Base-by-base conservation (phyloP, 1,284 basidiomycete species). In the Irpex lacteus region DNA sequence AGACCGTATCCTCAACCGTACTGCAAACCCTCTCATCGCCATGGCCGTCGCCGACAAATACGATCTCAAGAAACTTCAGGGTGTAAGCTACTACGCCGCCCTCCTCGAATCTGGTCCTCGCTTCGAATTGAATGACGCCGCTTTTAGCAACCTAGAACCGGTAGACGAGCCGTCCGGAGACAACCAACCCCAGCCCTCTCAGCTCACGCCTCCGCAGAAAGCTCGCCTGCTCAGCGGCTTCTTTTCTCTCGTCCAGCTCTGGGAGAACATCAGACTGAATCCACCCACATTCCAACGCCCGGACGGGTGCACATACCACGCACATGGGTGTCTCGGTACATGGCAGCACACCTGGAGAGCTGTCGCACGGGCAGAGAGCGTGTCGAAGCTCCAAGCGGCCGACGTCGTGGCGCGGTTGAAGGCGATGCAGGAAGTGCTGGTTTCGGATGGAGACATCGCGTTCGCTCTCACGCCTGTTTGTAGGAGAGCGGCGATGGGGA, bases 271-370 rank as follows among this genome's bases (percentile, higher is more conserved):
- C 19, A 68, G 69, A 11, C n/a, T 56, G 36, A 63, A 34, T 18
- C 63, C 72, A 59, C 75, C 74, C 8, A 62, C 49, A 57, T 72
- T 76, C 65, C 61, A 66, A 60, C 68, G 68, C 8, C 66, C 71
- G 21, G 70, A 72, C 7, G 71, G 71, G 49, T 76, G 74, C 69
- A 71, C 71, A 59, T 75, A 72, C 68, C 73, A 75, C 67, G 66
- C 68, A 63, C 72, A 72, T 54, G 74, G 71, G 8, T 77, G 75
- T 65, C 44, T 72, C 50, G 63, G 63, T 65, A 70, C 72, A 58
- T 77, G 75, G 74, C 37, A 60, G 60, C 56, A 65, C 50, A 67
- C 69, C 19, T 77, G 75, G 74, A 59, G 40, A 21, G 70, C 70
- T 3, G 69, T 70, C 53, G 59, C 66, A 59, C 60, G 57, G 38